Base-by-base conservation (phyloP, 352 stramenopile species). In the Globisporangium canariense region DNA sequence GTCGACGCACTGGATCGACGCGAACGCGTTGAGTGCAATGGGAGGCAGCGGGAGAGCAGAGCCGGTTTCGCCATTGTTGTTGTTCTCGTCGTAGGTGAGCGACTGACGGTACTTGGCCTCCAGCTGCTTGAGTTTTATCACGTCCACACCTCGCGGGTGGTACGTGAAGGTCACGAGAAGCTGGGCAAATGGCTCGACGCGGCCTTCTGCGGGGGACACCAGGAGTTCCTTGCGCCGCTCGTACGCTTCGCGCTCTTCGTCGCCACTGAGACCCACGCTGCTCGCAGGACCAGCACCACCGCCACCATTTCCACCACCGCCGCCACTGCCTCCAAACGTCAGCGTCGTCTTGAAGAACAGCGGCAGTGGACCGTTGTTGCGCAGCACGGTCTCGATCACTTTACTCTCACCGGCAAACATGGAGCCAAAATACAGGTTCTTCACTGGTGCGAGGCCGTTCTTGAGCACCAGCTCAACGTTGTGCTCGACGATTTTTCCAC, bases 401-500 rank as follows among this genome's bases (percentile, higher is more conserved):
- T 71, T 70, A 2, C 49, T 75, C 53, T 94, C 87, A 2, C 87
- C 83, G 0, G 79, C 72, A 57, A 94, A 90, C 6, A 95, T 65
- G 14, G 82, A 81, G 0, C 87, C 85, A 65, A 96, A 94, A 58
- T 81, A 81, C 5, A 96, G 61, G 8, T 57, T 74, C 5, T 70
- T 70, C 4, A 93, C 75, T 2, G 72, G 68, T 0, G 89, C 73
- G 5, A 78, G 59, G 0, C 78, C 72, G 51, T 79, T 66, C 10
- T 72, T 68, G 6, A 83, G 70, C 7, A 97, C 65, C 4, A 98
- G 56, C 65, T 97, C 89, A 0, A 97, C 77, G 7, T 71, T 93
- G 63, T 97, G 93, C 55, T 94, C 81, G 3, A 98, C 83, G 16
- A 97, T 69, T 16, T 47, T 81, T 1, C 85, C 90, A 11, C 67